These are phyloP conservation scores for Cornus suecica DNA, from an alignment of 148 eudicot species.

Conservation along the genomic window DNA sequence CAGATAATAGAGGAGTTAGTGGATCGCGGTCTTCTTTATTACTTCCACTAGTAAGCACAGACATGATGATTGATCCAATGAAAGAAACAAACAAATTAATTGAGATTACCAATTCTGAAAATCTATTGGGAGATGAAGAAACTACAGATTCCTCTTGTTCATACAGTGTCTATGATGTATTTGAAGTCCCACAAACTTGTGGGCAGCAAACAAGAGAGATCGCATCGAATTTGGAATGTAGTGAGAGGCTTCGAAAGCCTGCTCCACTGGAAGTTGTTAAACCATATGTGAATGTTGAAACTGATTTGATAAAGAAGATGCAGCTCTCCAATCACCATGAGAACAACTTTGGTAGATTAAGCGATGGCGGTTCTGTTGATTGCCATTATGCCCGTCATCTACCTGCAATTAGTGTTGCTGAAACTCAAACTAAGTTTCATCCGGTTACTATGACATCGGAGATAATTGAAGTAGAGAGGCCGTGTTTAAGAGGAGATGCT, in stretches of 20 bases:
- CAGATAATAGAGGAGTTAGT: slow-evolving; percentile 24
- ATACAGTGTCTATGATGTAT: slow-evolving; percentile 63
- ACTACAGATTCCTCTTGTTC: slow-evolving; percentile 29
- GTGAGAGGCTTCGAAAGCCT: slow-evolving; percentile 20
- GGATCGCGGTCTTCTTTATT: slow-evolving; percentile 19
- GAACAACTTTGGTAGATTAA: slow-evolving; percentile 14
- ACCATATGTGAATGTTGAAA: slow-evolving; percentile 26
- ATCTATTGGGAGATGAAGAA: slow-evolving; percentile 11
- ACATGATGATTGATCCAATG: slow-evolving; percentile 13
- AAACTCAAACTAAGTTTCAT: slow-evolving; percentile 31
- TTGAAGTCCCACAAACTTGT: slow-evolving; percentile 65
- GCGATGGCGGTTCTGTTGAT: slow-evolving; percentile 21
- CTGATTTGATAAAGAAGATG: slow-evolving; percentile 31
- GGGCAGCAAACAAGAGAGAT: slow-evolving; percentile 8
- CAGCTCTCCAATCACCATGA: slow-evolving; percentile 13
- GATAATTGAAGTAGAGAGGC: slow-evolving; percentile 55
- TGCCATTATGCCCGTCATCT: slow-evolving; percentile 29
- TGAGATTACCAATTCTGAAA: slow-evolving; percentile 14
- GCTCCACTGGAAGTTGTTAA: slow-evolving; percentile 27
- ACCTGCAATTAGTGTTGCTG: slow-evolving; percentile 33
- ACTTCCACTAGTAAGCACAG: slow-evolving; percentile 17
- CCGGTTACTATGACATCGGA: slow-evolving; percentile 44
- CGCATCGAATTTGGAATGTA: slow-evolving; percentile 17
- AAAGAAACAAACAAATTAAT: slow-evolving; percentile 22
- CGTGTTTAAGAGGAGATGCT: slow-evolving; percentile 23